Evolutionary conservation across 2,329 filamentous ascomycete species (phyloP), one percentile per base, ranked within the genome.

Genomic region (Tympanopsis confertula): DNA sequence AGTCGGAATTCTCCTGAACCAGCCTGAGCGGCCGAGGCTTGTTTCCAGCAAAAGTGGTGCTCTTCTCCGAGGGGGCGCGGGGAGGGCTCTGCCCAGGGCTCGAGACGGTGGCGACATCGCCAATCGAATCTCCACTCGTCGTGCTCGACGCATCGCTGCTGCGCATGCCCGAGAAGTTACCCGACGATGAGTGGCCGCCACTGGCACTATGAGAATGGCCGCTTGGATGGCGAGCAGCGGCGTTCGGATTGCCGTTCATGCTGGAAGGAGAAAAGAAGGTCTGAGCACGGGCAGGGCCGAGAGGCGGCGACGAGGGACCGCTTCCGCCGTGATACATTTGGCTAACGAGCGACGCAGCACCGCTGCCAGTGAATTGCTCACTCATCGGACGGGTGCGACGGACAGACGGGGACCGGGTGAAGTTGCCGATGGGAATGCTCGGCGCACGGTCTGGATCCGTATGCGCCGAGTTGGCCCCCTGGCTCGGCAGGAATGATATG

Each of bases 11-110:
- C 61, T 94, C 86, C 59, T 91, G 84, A 35, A 96, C 87, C 20
- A 98, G 69, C n/a, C 89, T 73, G 45, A 98, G 65, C 5, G 89
- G 89, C 26, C 88, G 74, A 41, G 93, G 78, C 59, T 91, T 91
- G 51, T 79, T 81, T 35, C 77, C 76, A 3, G 72, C 73, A 39
- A 74, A 61, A 44, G 72, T 74, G 2, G 70, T 76, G 28, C 68
- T 74, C 42, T 65, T 63, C 56, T 74, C 73, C 50, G 78, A 51
- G 24, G 13, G 13, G 33, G 56, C 54, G 10, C 74, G 66, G 13
- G 76, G 75, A 19, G 74, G 74, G 46, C 60, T 78, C 38, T 59
- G 56, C 45, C 52, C 63, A 3, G 56, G 51, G n/a, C 46, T 52
- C 47, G 72, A 71, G 18, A 69, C 72, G 52, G 68, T 66, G 7